Evolutionary conservation across 2,329 filamentous ascomycete genomes (phyloP).

Genomic region (Biscogniauxia mediterranea): DNA sequence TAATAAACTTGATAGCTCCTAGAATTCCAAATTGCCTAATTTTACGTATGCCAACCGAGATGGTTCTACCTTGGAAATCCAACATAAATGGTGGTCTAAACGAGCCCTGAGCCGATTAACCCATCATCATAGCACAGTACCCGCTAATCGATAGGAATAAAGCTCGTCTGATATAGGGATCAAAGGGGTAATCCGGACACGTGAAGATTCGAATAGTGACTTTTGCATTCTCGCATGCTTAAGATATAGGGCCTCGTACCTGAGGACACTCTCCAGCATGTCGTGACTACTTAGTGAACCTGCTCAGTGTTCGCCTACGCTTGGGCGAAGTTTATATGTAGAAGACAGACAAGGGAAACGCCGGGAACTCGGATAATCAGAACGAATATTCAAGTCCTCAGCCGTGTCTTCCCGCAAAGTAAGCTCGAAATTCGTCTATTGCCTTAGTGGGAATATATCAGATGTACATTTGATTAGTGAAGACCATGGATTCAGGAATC

Average conservation of each 20-base stretch:
- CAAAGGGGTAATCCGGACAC: not conserved
- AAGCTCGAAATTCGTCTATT: constrained; percentile 12
- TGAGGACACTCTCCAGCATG: not conserved
- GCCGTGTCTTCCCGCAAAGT: not conserved
- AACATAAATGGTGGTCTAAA: not conserved
- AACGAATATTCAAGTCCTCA: not conserved
- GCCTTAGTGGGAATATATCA: constrained; percentile 14
- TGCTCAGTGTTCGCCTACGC: not conserved
- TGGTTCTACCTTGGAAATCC: not conserved
- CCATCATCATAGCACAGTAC: not conserved
- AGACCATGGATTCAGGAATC: not conserved
- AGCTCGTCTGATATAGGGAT: too few relatives aligned
- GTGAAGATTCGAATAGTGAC: not conserved
- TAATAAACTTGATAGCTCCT: too few relatives aligned
- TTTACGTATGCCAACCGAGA: not conserved
- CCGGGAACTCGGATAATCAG: too few relatives aligned
- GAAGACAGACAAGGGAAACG: too few relatives aligned
- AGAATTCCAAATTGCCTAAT: not conserved
- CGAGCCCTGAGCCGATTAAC: not conserved
- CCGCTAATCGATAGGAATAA: not conserved
- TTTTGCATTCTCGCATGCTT: not conserved
- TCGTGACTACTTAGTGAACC: not conserved
- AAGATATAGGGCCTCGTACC: not conserved
- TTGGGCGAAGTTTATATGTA: not conserved
- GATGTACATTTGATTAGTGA: constrained; percentile 18